Conservation (phyloP, 352 stramenopile genomes). For the Phytophthora sp. region DNA sequence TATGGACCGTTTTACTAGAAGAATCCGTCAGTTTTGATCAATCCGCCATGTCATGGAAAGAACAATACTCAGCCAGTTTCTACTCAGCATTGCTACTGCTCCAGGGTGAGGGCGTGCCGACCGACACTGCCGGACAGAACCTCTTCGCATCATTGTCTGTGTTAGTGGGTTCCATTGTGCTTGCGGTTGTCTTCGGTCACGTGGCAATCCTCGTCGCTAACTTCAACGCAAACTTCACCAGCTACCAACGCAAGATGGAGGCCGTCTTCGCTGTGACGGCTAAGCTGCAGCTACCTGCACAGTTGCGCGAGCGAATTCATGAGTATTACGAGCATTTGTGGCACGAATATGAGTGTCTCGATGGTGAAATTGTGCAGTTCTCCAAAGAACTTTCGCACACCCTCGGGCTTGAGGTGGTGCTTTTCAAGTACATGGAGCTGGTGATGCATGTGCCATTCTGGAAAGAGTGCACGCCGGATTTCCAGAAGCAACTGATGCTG, state of each 20-base stretch:
- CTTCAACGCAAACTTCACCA: constrained; percentile 47
- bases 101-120: constrained; percentile 45
- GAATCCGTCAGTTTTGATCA: too few species aligned
- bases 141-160: constrained; percentile 39
- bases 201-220: constrained; percentile 61
- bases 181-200: constrained; percentile 61
- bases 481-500: constrained; percentile 62
- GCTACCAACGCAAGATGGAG: constrained; percentile 69
- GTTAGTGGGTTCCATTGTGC: constrained; percentile 47
- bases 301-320: constrained; percentile 54
- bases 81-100: constrained; percentile 50
- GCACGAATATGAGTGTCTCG: constrained; percentile 58
- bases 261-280: constrained; percentile 49
- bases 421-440: constrained; percentile 58
- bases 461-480: constrained; percentile 45
- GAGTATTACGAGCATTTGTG: constrained; percentile 64
- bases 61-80: constrained; percentile 38
- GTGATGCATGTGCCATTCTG: constrained; percentile 56
- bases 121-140: constrained; percentile 24
- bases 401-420: constrained; percentile 52
- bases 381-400: constrained; percentile 49
- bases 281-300: constrained; percentile 44
- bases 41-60: neutral
- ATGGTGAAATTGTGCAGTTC: constrained; percentile 50
- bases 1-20: neutral